Base-by-base conservation (phyloP, 441 rosid species). In the Populus hybrid region DNA sequence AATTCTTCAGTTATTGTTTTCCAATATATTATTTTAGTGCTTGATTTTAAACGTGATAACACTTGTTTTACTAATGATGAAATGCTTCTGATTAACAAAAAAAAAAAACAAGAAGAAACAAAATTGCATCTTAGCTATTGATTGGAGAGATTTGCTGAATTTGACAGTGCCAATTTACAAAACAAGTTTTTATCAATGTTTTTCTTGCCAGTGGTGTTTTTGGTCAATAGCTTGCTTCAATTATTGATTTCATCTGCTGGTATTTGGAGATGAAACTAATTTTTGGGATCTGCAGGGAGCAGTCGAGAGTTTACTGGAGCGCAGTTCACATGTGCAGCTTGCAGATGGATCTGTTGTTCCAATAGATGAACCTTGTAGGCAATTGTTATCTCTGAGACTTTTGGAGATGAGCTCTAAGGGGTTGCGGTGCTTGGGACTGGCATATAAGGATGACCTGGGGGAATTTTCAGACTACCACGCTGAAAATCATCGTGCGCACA, bases 391-490 rank as follows among this genome's bases (percentile, higher is more conserved):
- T 68, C 83, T 81, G 82, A 89, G 78, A 84, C 91, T 85, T 71
- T 68, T 83, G 75, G 92, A 89, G 76, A 94, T 94, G 97, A 89
- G 94, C 84, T 90, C 96, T 19, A 92, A 90, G 78, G 98, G 97
- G 67, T 69, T 92, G 80, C 87, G 97, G 80, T 92, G 97, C 88
- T 83, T 94, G 83, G 97, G 97, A 53, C 78, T 91, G 71, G 97
- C 96, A 73, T 92, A 91, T 76, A 94, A 92, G 80, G 94, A 92
- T 73, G 93, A 91, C 10, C 80, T 92, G 19, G 94, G 90, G 78
- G 98, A 91, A 83, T 90, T 94, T 85, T 84, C 94, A 0, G 92
- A 89, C 81, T 92, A 94, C 86, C 50, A 87, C 67, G 68, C 87
- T 23, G 93, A 89, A 74, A 71, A 75, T 80, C 97, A 94, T 85